Percentiles rank a stretch among this genome's conserved stretches.
phyloP scores from a whole-genome alignment of 768 basidiomycete species.

The Podaxis sp. region DNA sequence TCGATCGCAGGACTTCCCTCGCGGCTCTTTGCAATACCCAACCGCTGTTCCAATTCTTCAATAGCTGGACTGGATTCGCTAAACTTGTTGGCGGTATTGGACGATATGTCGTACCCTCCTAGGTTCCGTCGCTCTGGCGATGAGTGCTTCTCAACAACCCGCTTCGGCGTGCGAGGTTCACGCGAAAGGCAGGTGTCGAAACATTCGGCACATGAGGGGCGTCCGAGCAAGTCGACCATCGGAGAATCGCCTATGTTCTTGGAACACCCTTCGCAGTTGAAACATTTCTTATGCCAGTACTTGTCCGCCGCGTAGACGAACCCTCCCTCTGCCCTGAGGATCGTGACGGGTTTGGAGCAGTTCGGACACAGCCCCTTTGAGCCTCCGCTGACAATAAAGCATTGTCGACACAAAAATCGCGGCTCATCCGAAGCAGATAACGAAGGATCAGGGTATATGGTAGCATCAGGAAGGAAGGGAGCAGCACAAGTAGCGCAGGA shows the following conservation, averaged over 20 bases:
- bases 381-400: slow-evolving; percentile 71
- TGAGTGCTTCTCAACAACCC: slow-evolving; percentile 27
- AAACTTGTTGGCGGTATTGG: slow-evolving; percentile 30
- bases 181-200: slow-evolving; percentile 74
- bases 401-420: slow-evolving; percentile 74
- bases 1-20: slow-evolving; percentile 55
- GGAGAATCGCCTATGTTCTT: slow-evolving; percentile 73
- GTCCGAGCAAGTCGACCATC: slow-evolving; percentile 81
- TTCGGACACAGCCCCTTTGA: slow-evolving; percentile 71
- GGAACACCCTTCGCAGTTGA: slow-evolving; percentile 69
- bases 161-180: slow-evolving; percentile 44
- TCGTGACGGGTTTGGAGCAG: slow-evolving; percentile 70
- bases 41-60: slow-evolving; percentile 60
- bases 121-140: slow-evolving; percentile 36
- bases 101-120: slow-evolving; percentile 40
- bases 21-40: slow-evolving; percentile 53
- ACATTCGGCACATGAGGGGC: slow-evolving; percentile 76
- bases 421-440: slow-evolving; percentile 29
- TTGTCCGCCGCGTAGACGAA: slow-evolving; percentile 69
- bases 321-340: slow-evolving; percentile 73
- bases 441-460: slow-evolving; percentile 78
- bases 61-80: slow-evolving; percentile 57
- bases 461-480: slow-evolving; percentile 76
- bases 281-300: slow-evolving; percentile 83
- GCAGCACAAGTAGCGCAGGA: slow-evolving; percentile 64